Evolutionary conservation across 2,329 filamentous ascomycete species (phyloP).

Genomic region (Neofusicoccum laricinum): DNA sequence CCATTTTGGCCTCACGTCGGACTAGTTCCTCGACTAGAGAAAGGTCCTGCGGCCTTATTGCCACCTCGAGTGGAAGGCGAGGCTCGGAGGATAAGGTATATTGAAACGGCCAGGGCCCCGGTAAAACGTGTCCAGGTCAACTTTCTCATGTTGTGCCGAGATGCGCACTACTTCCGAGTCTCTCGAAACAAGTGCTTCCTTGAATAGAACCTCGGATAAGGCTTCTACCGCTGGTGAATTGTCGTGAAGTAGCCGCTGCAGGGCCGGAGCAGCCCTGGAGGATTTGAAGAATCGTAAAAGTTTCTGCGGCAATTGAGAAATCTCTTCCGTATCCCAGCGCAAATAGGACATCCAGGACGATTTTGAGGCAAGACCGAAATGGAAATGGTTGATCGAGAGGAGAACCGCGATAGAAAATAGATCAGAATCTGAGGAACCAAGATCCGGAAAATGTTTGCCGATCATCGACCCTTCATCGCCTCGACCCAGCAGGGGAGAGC

Average conservation of each 20-base stretch:
- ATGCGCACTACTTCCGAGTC: background rate
- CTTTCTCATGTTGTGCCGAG: background rate
- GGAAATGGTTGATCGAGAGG: too few relatives aligned
- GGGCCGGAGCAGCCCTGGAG: background rate
- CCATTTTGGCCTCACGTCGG: background rate
- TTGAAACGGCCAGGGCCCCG: background rate
- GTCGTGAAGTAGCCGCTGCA: background rate
- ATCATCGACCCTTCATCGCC: too few relatives aligned
- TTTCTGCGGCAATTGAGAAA: background rate
- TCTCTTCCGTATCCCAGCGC: too few relatives aligned
- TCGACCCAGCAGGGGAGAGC: too few relatives aligned
- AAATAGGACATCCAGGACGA: too few relatives aligned
- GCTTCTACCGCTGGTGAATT: background rate
- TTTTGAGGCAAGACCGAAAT: too few relatives aligned
- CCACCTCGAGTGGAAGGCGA: background rate
- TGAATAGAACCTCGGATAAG: background rate
- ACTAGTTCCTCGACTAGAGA: background rate
- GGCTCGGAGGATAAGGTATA: too few relatives aligned
- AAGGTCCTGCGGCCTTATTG: background rate
- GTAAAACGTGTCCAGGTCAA: background rate
- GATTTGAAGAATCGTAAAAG: background rate
- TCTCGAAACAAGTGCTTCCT: background rate
- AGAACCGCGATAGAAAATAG: too few relatives aligned
- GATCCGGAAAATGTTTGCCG: too few relatives aligned
- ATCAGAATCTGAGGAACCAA: too few relatives aligned